Evolutionary conservation across 257 asterid species (phyloP).

Genomic region (Coffea eugenioides): DNA sequence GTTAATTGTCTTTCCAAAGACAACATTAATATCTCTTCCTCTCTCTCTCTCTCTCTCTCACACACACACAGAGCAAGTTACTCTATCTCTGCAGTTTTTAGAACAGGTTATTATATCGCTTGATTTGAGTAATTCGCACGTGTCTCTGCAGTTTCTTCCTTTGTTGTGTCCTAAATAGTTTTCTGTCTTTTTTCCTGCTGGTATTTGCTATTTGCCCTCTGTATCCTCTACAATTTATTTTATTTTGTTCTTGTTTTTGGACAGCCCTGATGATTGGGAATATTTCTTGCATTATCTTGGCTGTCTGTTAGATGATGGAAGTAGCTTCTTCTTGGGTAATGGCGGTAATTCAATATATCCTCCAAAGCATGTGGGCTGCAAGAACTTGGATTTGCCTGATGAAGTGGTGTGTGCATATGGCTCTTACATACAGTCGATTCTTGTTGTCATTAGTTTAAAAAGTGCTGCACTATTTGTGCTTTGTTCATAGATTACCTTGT

Average conservation of each 20-base stretch:
- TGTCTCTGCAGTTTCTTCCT: neutral
- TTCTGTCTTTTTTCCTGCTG: neutral
- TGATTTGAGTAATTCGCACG: neutral
- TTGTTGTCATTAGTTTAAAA: constrained; percentile 2
- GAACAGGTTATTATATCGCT: neutral
- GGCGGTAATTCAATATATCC: constrained; percentile 34
- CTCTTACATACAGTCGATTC: constrained; percentile 8
- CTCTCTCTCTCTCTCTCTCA: neutral
- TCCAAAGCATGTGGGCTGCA: constrained; percentile 36
- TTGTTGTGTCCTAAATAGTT: neutral
- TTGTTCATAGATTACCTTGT: constrained; percentile 10
- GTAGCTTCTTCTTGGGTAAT: constrained; percentile 43
- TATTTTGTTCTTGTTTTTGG: constrained; percentile 18
- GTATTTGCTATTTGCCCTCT: constrained; percentile 5
- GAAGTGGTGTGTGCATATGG: constrained; percentile 60
- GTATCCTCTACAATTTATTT: constrained; percentile 14
- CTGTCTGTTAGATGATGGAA: constrained; percentile 82
- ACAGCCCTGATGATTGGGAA: constrained; percentile 97
- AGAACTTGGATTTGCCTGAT: constrained; percentile 48
- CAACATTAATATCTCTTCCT: neutral
- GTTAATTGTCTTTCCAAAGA: neutral
- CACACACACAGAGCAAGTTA: too few species aligned
- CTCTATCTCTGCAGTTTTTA: neutral
- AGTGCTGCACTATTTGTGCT: constrained; percentile 2
- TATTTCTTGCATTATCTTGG: constrained; percentile 79